Base-by-base conservation (phyloP, 1,284 basidiomycete genomes). In the Cryptococcus hybrid region DNA sequence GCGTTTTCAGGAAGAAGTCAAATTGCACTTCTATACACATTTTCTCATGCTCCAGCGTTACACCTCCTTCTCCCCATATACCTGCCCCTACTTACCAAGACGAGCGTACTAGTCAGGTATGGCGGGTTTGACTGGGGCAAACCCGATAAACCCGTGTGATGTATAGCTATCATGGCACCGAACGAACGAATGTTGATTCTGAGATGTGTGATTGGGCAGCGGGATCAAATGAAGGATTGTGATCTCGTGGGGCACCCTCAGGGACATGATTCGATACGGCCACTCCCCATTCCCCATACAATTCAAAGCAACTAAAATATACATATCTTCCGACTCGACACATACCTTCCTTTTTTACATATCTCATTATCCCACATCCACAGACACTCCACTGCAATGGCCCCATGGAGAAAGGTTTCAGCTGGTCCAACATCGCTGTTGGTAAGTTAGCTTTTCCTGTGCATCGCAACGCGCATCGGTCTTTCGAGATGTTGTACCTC, bases 341-440 rank as follows among this genome's bases (percentile, higher is more conserved):
- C 24, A 24, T 24, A 42, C n/a, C 15, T 47, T n/a, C 47, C 52
- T 45, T 54, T 37, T 50, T 30, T 12, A 40, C 18, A 36, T 46
- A 11, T 36, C 39, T 48, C 36, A 34, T 47, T 15, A 36, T 12
- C 18, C 30, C 15, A 30, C 47, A 9, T 48, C 9, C 48, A 6
- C 46, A n/a, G 43, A 52, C 47, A 43, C 44, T 39, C 37, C 37
- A 37, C 39, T 38, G 73, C 43, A 38, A 83, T 83, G 82, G 82
- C 82, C 36, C 82, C 46, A 73, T 74, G 65, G 78, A 94, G 80
- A 95, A 95, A 79, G 92, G 93, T 71, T 85, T 97, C 73, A 94
- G 85, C 80, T 99, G 93, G 93, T 94, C 92, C 71, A 99, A 99
- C 83, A 97, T 98, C 80, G 95, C 94, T 64, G 91, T 99, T 79